These are phyloP conservation scores for Coemansia sp. DNA, from an alignment of 192 early-diverging fungal species.

Conservation along the genomic window DNA sequence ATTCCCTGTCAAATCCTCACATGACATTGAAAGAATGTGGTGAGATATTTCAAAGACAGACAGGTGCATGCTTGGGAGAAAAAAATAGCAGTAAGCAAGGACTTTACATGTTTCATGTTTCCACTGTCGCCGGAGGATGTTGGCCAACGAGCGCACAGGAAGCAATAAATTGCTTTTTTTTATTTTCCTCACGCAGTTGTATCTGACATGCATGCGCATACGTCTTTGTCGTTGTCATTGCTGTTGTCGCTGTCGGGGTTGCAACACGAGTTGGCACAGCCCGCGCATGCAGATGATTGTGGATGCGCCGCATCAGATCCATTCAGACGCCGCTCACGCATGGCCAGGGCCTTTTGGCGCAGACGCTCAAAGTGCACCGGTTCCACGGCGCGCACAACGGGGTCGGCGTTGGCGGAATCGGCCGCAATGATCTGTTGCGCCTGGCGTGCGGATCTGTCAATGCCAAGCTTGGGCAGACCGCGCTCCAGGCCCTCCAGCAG, in stretches of 20 bases:
- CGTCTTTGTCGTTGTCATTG: neutral
- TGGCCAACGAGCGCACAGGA: neutral
- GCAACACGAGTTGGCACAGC: neutral
- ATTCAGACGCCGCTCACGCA: constrained; percentile 19
- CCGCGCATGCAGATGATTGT: constrained; percentile 2
- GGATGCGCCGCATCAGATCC: neutral
- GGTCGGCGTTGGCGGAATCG: neutral
- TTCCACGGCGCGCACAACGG: constrained; percentile 13
- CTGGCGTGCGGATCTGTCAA: constrained; percentile 16
- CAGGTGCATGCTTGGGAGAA: too few species aligned
- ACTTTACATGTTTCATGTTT: neutral
- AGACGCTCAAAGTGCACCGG: constrained; percentile 48
- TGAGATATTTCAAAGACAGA: too few species aligned
- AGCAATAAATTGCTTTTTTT: too few species aligned
- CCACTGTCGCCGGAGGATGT: neutral
- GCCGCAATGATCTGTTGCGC: constrained; percentile 6
- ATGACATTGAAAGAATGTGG: neutral
- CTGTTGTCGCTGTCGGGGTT: too few species aligned
- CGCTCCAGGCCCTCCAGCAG: constrained; percentile 90
- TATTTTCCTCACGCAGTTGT: neutral
- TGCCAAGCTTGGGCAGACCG: constrained; percentile 77
- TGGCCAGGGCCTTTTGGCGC: constrained; percentile 29
- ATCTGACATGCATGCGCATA: neutral
- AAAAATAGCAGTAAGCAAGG: too few species aligned
- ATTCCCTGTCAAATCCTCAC: neutral